phyloP scores from a whole-genome alignment of 768 basidiomycete genomes.

The Tremella fuciformis region DNA sequence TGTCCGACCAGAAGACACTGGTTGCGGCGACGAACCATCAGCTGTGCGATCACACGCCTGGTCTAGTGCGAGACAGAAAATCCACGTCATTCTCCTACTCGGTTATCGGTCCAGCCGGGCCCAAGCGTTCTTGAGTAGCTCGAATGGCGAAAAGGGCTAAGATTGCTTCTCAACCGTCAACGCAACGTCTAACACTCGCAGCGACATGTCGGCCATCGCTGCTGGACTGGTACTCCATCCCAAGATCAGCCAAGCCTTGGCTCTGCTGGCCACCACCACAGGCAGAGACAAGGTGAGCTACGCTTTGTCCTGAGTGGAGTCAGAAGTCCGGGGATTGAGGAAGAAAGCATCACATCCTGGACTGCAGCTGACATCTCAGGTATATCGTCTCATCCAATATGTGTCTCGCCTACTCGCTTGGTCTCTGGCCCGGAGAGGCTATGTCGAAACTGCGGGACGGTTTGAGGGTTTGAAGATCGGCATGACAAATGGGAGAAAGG shows the following conservation, averaged over 20 bases:
- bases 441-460: slow-evolving; percentile 67
- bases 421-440: slow-evolving; percentile 67
- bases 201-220: slow-evolving; percentile 45
- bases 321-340: neutral
- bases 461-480: slow-evolving; percentile 84
- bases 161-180: neutral
- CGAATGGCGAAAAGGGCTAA: no score
- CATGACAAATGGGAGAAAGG: slow-evolving; percentile 81
- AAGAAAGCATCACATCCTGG: neutral
- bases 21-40: neutral
- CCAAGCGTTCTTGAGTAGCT: no score
- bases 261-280: slow-evolving; percentile 72
- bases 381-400: slow-evolving; percentile 87
- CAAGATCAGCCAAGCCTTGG: slow-evolving; percentile 68
- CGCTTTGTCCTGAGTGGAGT: neutral
- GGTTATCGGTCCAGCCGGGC: neutral
- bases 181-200: neutral
- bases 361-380: slow-evolving; percentile 55
- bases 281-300: slow-evolving; percentile 81
- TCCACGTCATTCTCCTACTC: neutral
- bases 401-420: slow-evolving; percentile 84
- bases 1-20: neutral
- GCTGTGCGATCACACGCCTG: neutral
- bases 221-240: slow-evolving; percentile 78
- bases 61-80: neutral